Evolutionary conservation across 75 land plant genomes (phyloP), one percentile per base, ranked within the genome.

Genomic region (Larix kaempferi): DNA sequence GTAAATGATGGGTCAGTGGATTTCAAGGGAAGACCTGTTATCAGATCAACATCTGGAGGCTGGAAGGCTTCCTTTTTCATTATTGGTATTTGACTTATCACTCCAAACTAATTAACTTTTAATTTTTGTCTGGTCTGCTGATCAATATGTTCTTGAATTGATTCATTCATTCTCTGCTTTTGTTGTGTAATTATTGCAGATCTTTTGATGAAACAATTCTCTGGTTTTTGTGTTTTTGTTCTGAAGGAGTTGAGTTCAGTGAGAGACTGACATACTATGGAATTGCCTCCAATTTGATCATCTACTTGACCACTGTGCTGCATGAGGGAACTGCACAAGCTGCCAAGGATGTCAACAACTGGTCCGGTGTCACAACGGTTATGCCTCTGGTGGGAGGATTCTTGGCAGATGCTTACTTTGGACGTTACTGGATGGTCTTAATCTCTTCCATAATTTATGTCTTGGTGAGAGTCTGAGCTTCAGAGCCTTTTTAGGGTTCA

Each of bases 361-460:
- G 95, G 90, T 22, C 85, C 14, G 99, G 98, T 2, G 89, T 97
- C 7, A 79, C 90, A n/a, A 83, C 84, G 10, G 71, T 91, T 62
- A 86, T 91, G 84, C 92, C 98, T 3, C 81, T 98, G 23, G 22
- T 95, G 39, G 99, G 99, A 23, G 99, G 94, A 6, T 95, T 93
- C 77, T 0, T 98, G 11, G 95, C 99, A 16, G 99, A 98, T 84
- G 86, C 94, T 22, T 98, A 91, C 78, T 56, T 89, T 19, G 98
- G 99, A 59, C 86, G 94, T 35, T 98, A 87, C 90, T 78, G 69
- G 75, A 87, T 95, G 15, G 88, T 98, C 44, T 37, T 89, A 17
- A 16, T 84, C 3, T 88, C 98, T 71, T 82, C 94, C 74, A 12
- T 87, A 56, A 44, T 91, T 60, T 92, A 98, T 59, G 67, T 98